Conservation (phyloP, 2,329 filamentous ascomycete genomes). For the Alternaria longipes region DNA sequence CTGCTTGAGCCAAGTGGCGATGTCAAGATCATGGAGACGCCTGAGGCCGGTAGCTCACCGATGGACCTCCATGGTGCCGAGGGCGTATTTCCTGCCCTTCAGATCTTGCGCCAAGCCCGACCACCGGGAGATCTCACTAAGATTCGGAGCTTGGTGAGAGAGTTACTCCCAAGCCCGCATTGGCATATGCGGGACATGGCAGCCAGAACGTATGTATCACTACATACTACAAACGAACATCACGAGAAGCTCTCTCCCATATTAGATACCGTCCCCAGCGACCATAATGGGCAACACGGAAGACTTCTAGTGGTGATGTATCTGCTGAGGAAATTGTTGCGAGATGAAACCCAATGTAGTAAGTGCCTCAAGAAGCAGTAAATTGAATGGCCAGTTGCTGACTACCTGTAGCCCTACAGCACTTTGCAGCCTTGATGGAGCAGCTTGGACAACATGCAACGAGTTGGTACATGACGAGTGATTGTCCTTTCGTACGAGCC, state of each 20-base stretch:
- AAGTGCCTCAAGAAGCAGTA: constrained; percentile 5
- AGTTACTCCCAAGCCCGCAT: constrained; percentile 72
- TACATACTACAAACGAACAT: constrained; percentile 40
- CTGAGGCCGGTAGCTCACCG: constrained; percentile 32
- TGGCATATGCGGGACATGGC: constrained; percentile 88
- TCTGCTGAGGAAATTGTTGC: constrained; percentile 36
- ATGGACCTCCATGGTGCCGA: constrained; percentile 59
- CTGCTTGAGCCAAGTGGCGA: constrained; percentile 60
- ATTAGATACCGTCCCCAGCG: constrained; percentile 21
- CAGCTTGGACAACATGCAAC: constrained; percentile 26
- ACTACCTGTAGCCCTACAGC: constrained; percentile 21
- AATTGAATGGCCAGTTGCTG: constrained; percentile 4
- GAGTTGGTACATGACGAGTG: constrained; percentile 26
- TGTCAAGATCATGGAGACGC: constrained; percentile 37
- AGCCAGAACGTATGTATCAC: constrained; percentile 69
- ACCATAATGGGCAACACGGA: constrained; percentile 45
- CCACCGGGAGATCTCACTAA: constrained; percentile 67
- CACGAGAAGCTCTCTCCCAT: constrained; percentile 31
- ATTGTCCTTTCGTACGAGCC: constrained; percentile 47
- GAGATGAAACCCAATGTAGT: constrained; percentile 20
- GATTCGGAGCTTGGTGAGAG: constrained; percentile 67
- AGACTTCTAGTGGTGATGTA: constrained; percentile 45
- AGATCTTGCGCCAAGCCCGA: constrained; percentile 77
- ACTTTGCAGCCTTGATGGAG: constrained; percentile 30
- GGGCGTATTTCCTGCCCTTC: constrained; percentile 83